Evolutionary conservation across 1,139 yeast species (phyloP), one percentile per base, ranked within the genome.

Genomic region (Blastobotrys raffinosifermentans): DNA sequence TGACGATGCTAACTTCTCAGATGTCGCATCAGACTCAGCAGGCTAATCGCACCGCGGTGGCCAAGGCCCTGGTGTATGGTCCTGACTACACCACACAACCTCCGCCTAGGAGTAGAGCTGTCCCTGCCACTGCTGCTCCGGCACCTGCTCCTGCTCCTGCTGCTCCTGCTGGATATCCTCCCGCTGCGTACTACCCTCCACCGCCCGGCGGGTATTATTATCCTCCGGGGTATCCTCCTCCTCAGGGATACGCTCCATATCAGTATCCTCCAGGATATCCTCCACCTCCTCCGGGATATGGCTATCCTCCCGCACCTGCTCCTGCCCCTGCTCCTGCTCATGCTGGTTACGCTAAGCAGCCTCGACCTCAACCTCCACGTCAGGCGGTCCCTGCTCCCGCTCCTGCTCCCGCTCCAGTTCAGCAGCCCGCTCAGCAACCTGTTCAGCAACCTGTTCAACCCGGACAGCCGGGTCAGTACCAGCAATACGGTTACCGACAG

Each of bases 401-500:
- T 3, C 29, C 11, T 13, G 29, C 18, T 10, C 14, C 18, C 4
- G 18, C 29, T 26, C 29, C 29, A 13, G 16, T 26, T 17, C 18
- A 19, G 4, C 17, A 19, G 17, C 29, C 29, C 3, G 18, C 29
- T 13, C 29, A 26, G 7, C 14, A 26, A 9, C 18, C 18, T n/a
- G n/a, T n/a, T n/a, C n/a, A n/a, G n/a, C 11, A 8, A 11, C 4
- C 11, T 18, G 25, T 22, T 15, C 18, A 13, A n/a, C 18, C 14
- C 36, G n/a, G n/a, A n/a, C n/a, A n/a, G 7, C 32, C 15, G 15
- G 23, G 30, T 16, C 39, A 35, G 4, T 15, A n/a, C 10, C 41
- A 22, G 23, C 30, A 25, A 10, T 38, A 19, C n/a, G n/a, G n/a
- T n/a, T n/a, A n/a, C n/a, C n/a, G n/a, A n/a, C n/a, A n/a, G n/a